Evolutionary conservation across 2,329 filamentous ascomycete species (phyloP).

Genomic region (Scedosporium aurantiacum): DNA sequence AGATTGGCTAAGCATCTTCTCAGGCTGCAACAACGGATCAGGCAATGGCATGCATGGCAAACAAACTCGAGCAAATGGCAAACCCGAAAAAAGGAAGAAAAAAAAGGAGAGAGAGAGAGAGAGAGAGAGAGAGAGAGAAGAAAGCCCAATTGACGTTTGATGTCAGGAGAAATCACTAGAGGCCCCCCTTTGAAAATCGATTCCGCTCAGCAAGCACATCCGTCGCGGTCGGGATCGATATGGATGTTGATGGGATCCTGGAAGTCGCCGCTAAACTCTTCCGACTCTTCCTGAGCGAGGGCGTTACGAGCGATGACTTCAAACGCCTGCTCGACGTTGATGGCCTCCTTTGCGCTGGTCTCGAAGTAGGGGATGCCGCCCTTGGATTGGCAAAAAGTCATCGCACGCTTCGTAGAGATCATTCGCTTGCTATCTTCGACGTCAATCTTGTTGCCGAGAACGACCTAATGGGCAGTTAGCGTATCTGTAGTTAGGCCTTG

Average conservation of each 20-base stretch:
- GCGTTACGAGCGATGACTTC: conserved; percentile 97
- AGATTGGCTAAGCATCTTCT: not conserved
- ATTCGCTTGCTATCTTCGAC: conserved; percentile 95
- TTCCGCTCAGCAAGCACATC: conserved; percentile 69
- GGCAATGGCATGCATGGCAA: not conserved
- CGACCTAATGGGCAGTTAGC: conserved; percentile 47
- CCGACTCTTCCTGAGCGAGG: conserved; percentile 89
- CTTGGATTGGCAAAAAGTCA: conserved; percentile 96
- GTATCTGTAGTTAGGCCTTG: not conserved
- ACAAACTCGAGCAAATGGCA: not conserved
- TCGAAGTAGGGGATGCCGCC: conserved; percentile 98
- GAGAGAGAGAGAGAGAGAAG: too few relatives aligned
- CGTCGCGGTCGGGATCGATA: conserved; percentile 84
- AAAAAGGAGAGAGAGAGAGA: not conserved
- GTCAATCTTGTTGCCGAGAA: conserved; percentile 98
- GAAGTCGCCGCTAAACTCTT: conserved; percentile 96
- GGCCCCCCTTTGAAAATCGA: not conserved
- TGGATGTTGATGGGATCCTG: conserved; percentile 97
- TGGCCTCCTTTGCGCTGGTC: conserved; percentile 96
- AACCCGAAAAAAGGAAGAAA: not conserved
- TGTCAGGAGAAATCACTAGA: not conserved
- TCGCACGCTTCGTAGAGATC: conserved; percentile 90
- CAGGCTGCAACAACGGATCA: not conserved
- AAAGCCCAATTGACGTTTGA: not conserved
- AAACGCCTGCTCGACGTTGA: conserved; percentile 83